Base-by-base conservation (phyloP, 495 filamentous ascomycete species). In the Hypomontagnella submonticulosa region DNA sequence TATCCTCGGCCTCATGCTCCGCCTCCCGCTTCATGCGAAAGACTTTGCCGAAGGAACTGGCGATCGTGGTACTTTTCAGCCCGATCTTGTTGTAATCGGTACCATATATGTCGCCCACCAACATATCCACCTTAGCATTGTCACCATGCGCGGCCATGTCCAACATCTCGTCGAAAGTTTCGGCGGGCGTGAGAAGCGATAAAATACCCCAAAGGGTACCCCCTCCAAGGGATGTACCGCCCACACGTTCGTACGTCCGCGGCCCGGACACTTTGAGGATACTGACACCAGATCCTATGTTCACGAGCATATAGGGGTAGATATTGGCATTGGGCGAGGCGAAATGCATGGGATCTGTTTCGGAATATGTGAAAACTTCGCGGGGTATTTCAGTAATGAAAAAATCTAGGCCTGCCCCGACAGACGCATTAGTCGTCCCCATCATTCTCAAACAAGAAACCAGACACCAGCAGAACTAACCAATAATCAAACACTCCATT, bases 271-370 rank as follows among this genome's bases (percentile, higher is more conserved):
- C 95, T 74, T 97, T 99, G 75, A 99, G 90, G 85, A 99, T 97
- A n/a, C 89, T 92, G 9, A 99, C 95, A 27, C 95, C 95, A 27
- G 93, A 97, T n/a, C 95, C 95, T 67, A 99, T 99, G 77, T 99
- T 99, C 55, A 99, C 95, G 32, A 99, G 87, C 16, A 99, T 87
- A 72, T 99, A 99, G 0, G 95, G 95, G 75, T 99, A 99, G 41
- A 96, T 90, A 63, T 93, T 86, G 16, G 86, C 69, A 13, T 77
- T 75, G 10, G 90, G 83, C 52, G 88, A 82, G 59, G 88, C 85
- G 72, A 94, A 97, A 61, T 89, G 84, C 89, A 96, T 96, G 12
- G 93, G 92, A 61, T 95, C 84, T 11, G 83, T 78, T 74, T 97
- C 95, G 67, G 87, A 92, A 77, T 98, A 98, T 15, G 92, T 97